Conservation (phyloP, 805 yeast genomes). For the Debaryomyces hansenii region DNA sequence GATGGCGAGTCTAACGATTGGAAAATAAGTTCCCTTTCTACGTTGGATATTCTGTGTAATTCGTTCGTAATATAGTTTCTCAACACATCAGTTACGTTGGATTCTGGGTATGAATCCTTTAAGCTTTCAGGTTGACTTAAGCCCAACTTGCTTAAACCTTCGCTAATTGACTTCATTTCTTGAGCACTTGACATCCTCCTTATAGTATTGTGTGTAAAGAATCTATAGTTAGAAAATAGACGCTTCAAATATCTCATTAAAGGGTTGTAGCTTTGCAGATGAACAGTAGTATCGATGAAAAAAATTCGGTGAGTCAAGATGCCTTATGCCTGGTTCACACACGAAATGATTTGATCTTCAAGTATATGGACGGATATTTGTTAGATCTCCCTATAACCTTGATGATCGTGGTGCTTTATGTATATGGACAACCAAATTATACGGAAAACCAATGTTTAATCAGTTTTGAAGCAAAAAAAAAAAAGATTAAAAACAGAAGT, state of each 20-base stretch:
- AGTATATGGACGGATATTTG: too few relatives aligned
- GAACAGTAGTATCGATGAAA: neutral
- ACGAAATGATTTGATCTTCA: neutral
- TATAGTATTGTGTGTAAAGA: neutral
- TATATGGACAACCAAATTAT: too few relatives aligned
- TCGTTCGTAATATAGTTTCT: constrained; percentile 87
- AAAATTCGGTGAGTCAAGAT: neutral
- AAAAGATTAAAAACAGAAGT: too few relatives aligned
- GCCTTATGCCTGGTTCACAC: neutral
- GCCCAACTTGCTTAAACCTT: constrained; percentile 36
- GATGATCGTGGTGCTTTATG: too few relatives aligned
- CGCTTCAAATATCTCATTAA: neutral
- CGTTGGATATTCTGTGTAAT: constrained; percentile 70
- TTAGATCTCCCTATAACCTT: too few relatives aligned
- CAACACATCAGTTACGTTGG: constrained; percentile 81
- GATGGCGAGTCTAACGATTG: constrained; percentile 88
- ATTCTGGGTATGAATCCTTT: constrained; percentile 67
- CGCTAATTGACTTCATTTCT: constrained; percentile 28
- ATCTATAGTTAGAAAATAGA: constrained; percentile 1
- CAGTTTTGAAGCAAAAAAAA: too few relatives aligned
- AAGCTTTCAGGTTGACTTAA: constrained; percentile 42
- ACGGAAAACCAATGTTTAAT: too few relatives aligned
- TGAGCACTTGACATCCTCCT: constrained; percentile 5
- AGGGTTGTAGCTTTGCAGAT: neutral
- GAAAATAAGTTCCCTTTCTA: constrained; percentile 65